Percentiles rank a stretch among this genome's conserved stretches.
Evolutionary conservation across 805 yeast genomes (phyloP).

Genomic region (Schwanniomyces pseudopolymorphus): DNA sequence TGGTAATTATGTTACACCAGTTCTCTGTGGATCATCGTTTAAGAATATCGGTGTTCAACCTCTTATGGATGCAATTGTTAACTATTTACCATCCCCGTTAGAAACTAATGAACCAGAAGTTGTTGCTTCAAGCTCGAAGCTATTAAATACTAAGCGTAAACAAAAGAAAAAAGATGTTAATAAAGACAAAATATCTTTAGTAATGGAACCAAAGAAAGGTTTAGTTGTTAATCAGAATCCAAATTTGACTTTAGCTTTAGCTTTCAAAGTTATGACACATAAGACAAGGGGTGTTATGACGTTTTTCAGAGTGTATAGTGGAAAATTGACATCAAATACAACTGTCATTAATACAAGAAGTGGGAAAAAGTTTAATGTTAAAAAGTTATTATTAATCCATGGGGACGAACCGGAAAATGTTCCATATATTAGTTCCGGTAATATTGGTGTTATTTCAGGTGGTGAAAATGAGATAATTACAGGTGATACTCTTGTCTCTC

Average conservation of each 20-base stretch:
- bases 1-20: constrained; percentile 62
- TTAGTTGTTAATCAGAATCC: constrained; percentile 54
- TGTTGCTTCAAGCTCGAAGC: constrained; percentile 14
- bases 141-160: constrained; percentile 15
- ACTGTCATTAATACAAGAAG: constrained; percentile 68
- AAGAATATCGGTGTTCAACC: constrained; percentile 95
- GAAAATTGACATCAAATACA: constrained; percentile 62
- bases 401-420: constrained; percentile 85
- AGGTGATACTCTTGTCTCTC: constrained; percentile 84
- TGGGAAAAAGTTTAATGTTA: constrained; percentile 62
- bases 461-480: constrained; percentile 69
- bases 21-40: constrained; percentile 91
- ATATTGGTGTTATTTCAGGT: constrained; percentile 87
- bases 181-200: constrained; percentile 26
- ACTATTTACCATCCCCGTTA: constrained; percentile 79
- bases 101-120: constrained; percentile 62
- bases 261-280: constrained; percentile 89
- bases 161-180: constrained; percentile 7
- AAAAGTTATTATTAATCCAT: constrained; percentile 77
- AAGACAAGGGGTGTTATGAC: constrained; percentile 80
- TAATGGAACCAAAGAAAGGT: constrained; percentile 44
- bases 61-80: constrained; percentile 75
- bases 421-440: constrained; percentile 62
- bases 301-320: constrained; percentile 86
- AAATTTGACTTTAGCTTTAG: constrained; percentile 73